These are phyloP conservation scores for Triangularia verruculosa DNA, from an alignment of 2,329 filamentous ascomycete genomes.

Conservation along the genomic window DNA sequence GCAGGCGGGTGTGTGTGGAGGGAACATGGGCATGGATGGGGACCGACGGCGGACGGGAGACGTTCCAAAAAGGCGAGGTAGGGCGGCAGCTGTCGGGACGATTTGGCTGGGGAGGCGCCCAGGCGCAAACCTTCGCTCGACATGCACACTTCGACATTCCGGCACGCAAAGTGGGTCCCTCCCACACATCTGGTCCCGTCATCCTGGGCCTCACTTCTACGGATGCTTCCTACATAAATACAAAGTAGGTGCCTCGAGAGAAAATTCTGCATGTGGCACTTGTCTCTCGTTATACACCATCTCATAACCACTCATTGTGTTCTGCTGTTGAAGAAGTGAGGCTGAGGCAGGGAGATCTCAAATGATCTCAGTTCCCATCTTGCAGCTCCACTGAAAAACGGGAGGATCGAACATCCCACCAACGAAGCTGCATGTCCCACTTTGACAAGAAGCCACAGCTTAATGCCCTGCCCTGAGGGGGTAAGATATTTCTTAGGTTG, in stretches of 20 bases:
- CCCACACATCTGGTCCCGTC: not conserved
- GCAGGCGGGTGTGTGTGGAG: constrained; percentile 22
- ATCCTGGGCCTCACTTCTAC: constrained; percentile 8
- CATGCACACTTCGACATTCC: constrained; percentile 18
- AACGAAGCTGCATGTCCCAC: not conserved
- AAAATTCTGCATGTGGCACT: not conserved
- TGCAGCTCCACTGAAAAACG: not conserved
- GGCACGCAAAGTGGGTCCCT: constrained; percentile 18
- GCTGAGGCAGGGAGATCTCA: not conserved
- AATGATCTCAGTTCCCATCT: not conserved
- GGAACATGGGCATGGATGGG: constrained; percentile 19
- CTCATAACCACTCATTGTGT: not conserved
- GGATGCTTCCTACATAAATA: not conserved
- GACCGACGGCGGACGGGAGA: constrained; percentile 24
- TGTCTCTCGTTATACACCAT: not conserved
- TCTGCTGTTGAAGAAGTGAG: not conserved
- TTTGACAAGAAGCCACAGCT: not conserved
- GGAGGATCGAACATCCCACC: not conserved
- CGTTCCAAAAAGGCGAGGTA: constrained; percentile 20
- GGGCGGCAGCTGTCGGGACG: constrained; percentile 27
- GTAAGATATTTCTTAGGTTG: not conserved
- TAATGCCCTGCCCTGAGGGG: not conserved
- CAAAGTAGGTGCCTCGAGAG: not conserved
- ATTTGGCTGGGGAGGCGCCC: constrained; percentile 24
- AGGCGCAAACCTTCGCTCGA: constrained; percentile 12